These are phyloP conservation scores for Chlamydomonas sp. DNA, from an alignment of 139 green algal species.

Conservation along the genomic window DNA sequence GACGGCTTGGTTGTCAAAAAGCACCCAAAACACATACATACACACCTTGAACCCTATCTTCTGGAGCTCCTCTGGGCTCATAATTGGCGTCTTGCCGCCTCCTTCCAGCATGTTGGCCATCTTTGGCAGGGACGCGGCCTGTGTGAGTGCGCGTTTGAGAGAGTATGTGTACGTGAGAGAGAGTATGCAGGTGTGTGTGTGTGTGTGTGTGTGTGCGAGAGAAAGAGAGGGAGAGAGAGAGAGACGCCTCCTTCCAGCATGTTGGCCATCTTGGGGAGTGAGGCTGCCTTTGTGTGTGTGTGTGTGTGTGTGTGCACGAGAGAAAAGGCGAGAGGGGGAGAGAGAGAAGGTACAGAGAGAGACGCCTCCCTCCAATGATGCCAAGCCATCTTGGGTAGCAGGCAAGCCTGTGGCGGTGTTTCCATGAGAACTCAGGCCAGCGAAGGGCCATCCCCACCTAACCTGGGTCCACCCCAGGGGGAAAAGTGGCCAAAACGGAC, in stretches of 20 bases:
- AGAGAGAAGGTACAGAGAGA: not conserved
- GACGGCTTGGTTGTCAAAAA: too few species aligned
- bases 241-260: not conserved
- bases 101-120: constrained; percentile 96
- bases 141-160: too few species aligned
- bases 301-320: too few species aligned
- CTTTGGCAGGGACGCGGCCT: constrained; percentile 31
- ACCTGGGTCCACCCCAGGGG: too few species aligned
- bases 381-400: not conserved
- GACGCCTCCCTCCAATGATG: not conserved
- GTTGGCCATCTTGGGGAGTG: not conserved
- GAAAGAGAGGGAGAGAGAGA: not conserved
- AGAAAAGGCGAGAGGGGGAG: too few species aligned
- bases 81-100: constrained; percentile 88
- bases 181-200: not conserved
- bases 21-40: too few species aligned
- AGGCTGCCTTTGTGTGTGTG: too few species aligned
- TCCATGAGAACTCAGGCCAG: not conserved
- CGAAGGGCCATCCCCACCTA: too few species aligned
- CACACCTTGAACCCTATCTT: constrained; percentile 74
- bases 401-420: not conserved
- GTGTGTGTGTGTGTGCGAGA: too few species aligned
- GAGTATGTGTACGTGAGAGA: not conserved
- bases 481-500: too few species aligned
- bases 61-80: constrained; percentile 61